Base-by-base conservation (phyloP, 345 rosid species). In the Theobroma cacao region DNA sequence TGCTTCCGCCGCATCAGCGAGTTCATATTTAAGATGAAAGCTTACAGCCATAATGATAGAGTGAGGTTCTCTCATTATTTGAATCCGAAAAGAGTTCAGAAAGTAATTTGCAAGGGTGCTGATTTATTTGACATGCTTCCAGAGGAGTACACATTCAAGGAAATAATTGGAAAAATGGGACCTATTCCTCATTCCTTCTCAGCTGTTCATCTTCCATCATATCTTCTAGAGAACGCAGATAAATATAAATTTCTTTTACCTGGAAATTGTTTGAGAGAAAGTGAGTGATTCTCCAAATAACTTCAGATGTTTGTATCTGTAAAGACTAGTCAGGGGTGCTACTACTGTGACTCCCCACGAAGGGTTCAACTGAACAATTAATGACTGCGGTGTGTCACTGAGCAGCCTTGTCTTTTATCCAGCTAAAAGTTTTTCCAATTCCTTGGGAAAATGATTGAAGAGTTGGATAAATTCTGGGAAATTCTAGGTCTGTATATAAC, bases 81-180 rank as follows among this genome's bases (percentile, higher is more conserved):
- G 85, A 88, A 88, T 78, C 94, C 94, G 0, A 80, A 89, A 22
- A 84, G 96, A 71, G 87, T 92, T 61, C 96, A 92, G 80, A 88
- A 83, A 78, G 87, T 89, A 62, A 90, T 92, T 24, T 92, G 94
- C 83, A 82, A 78, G 34, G 96, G 96, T 24, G 86, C 87, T 1
- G 96, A 92, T 83, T 50, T 92, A 6, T 92, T 90, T 56, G 94
- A 92, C 64, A 90, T 92, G 96, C 87, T 92, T 11, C 96, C 96
- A 0, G 96, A 92, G 80, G 96, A 92, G 83, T 87, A 92, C 81
- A 92, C 94, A 1, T 92, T 92, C 81, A 87, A 81, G 78, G 92
- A 86, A 48, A 88, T 92, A 67, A 92, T 92, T 1, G 89, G 90
- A 15, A 91, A 91, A 78, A 86, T 91, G 94, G 96, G 96, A 50